Base-by-base conservation (phyloP, 768 basidiomycete species). In the Phaffia australis region DNA sequence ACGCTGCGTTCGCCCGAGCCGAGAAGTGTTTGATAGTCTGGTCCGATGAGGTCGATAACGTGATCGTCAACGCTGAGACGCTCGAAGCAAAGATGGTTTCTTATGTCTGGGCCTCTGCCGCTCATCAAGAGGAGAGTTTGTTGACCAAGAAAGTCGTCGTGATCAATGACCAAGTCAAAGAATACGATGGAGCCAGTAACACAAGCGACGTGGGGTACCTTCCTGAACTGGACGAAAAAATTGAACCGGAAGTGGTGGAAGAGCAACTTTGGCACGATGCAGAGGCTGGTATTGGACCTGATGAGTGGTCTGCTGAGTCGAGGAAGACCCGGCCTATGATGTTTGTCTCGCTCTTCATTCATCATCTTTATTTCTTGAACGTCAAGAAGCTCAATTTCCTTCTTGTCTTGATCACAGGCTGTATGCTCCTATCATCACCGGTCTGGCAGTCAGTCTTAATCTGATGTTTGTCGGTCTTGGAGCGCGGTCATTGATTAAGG, bases 1-100 rank as follows among this genome's bases (percentile, higher is more conserved):
- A 87, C 59, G 90, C 85, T 23, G 89, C 89, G 0, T 92, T 92
- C 74, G 84, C 89, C 72, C 83, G 89, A 56, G 86, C 89, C 74
- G 89, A 91, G 74, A 83, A 87, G 49, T 86, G 87, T 21, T 81
- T 92, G 63, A 82, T 91, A 69, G 84, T 91, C 69, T 92, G 89
- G 89, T 84, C 86, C 23, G 87, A 89, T 73, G 81, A 83, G 0
- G 80, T 90, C 55, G 87, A 89, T 73, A 81, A 80, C 70, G 87
- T 92, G 74, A 83, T 92, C 57, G 79, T 76, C 42, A 78, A 76
- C 59, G 78, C 77, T 68, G 81, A 83, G 69, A 73, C 72, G 3
- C 81, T 84, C 63, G 83, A 84, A 70, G 80, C 82, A 29, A 85
- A 84, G 70, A 80, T 91, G 73, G 88, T 90, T 79, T 83, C 84